A percentile compares a stretch with the other conserved stretches of the same genome.
Evolutionary conservation across 331 rosid genomes (phyloP).

Genomic region (Quercus lobata): DNA sequence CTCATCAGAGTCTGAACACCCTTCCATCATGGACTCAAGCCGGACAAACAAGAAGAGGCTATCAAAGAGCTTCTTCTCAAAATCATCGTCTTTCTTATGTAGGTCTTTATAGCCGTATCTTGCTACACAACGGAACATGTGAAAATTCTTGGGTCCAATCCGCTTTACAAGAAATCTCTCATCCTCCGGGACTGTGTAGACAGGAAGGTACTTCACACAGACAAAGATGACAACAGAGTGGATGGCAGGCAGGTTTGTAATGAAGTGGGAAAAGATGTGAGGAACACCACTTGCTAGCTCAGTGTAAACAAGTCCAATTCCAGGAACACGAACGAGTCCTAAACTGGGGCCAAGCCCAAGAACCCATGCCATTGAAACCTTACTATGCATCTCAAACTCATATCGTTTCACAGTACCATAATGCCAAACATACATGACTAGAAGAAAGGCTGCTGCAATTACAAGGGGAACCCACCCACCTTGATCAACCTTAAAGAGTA

Average conservation of each 20-base stretch:
- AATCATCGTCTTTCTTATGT: constrained; percentile 86
- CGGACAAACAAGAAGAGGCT: constrained; percentile 69
- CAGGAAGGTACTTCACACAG: constrained; percentile 96
- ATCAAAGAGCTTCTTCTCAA: constrained; percentile 89
- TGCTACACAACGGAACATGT: constrained; percentile 93
- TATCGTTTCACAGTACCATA: constrained; percentile 89
- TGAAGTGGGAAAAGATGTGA: constrained; percentile 92
- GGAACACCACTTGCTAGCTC: constrained; percentile 98
- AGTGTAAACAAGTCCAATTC: constrained; percentile 93
- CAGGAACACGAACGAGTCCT: constrained; percentile 98
- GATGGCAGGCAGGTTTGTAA: constrained; percentile 95
- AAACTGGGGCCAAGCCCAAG: constrained; percentile 98
- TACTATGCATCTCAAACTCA: constrained; percentile 91
- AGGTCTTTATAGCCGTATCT: constrained; percentile 94
- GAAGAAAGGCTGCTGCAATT: constrained; percentile 83
- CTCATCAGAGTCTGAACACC: constrained; percentile 96
- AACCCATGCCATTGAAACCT: constrained; percentile 99
- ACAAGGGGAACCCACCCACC: constrained; percentile 99
- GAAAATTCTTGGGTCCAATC: constrained; percentile 88
- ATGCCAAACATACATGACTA: constrained; percentile 95
- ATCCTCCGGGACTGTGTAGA: constrained; percentile 94
- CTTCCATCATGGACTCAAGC: constrained; percentile 98
- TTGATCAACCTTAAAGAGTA: constrained; percentile 85
- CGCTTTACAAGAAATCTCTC: constrained; percentile 93
- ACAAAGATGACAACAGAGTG: constrained; percentile 86